Base-by-base conservation (phyloP, 352 stramenopile species). In the Pythium dissimile region DNA sequence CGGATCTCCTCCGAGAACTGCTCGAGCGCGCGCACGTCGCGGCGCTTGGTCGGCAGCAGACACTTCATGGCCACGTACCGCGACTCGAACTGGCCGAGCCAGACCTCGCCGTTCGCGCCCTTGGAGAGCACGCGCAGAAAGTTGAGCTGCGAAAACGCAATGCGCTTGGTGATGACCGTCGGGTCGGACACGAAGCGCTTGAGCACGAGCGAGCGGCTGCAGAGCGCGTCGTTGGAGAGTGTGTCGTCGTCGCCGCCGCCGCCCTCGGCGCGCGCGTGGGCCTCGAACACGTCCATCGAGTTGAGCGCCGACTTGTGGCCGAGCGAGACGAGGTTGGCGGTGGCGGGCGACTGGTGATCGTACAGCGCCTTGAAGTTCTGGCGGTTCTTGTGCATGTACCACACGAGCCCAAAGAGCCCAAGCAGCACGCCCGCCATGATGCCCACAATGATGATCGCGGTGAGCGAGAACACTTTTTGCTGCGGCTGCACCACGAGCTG, bases 1-100 rank as follows among this genome's bases (percentile, higher is more conserved):
- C 84, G 71, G 32, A 95, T 87, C 64, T 95, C 86, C 53, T 92
- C 82, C 0, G 74, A 72, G 47, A 95, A 95, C 49, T 80, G 75
- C 63, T 93, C 83, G 31, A 91, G 73, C 8, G 73, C 66, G 23
- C 69, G 67, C 15, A 81, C 67, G 15, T 88, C 74, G 41, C 83
- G 71, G 23, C 76, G 74, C 55, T 87, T 88, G 18, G 74, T 67
- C 30, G 77, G 76, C 65, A 90, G 64, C 26, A 91, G 64, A 43
- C 75, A 86, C 64, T 93, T 93, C 62, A 93, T 83, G 5, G 84
- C 84, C 15, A 93, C 80, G 52, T 88, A 86, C 5, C 77, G 69
- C 31, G 73, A 66, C 55, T 89, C 79, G 44, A 88, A 89, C 55
- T 88, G 75, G 9, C 84, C 81, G n/a, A 90, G 53, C 81, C 81